A percentile compares a stretch with the other conserved stretches of the same genome.
These are phyloP conservation scores for Jacaranda copaia DNA, from an alignment of 257 asterid species.

Conservation along the genomic window DNA sequence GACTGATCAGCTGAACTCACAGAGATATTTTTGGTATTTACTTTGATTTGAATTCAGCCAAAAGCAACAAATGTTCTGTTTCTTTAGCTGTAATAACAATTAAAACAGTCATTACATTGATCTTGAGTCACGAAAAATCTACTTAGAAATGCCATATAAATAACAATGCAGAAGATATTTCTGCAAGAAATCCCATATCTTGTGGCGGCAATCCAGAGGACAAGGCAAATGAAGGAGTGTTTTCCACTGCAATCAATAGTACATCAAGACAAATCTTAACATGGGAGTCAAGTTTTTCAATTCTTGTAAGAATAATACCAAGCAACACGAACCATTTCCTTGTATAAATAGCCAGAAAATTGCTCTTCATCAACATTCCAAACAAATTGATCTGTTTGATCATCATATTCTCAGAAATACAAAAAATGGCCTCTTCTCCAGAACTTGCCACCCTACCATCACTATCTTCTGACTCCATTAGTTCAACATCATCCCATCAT, in stretches of 20 bases:
- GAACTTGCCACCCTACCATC: no score
- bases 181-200: slow-evolving; percentile 17
- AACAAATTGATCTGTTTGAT: background rate
- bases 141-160: background rate
- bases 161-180: background rate
- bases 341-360: slow-evolving; percentile 35
- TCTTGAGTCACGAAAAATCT: slow-evolving; percentile 5
- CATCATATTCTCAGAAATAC: background rate
- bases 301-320: slow-evolving; percentile 52
- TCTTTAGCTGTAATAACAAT: slow-evolving; percentile 9
- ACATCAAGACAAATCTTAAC: slow-evolving; percentile 48
- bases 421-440: slow-evolving; percentile 17
- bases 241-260: slow-evolving; percentile 55
- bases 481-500: no score
- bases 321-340: slow-evolving; percentile 30
- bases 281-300: slow-evolving; percentile 54
- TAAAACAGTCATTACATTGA: background rate
- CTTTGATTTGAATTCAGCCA: slow-evolving; percentile 15
- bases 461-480: no score
- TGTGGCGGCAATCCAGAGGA: slow-evolving; percentile 2
- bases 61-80: background rate
- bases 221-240: slow-evolving; percentile 40
- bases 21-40: background rate
- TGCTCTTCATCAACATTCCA: slow-evolving; percentile 39
- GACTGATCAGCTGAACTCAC: slow-evolving; percentile 31